Evolutionary conservation across 169 alveolate genomes (phyloP), one percentile per base, ranked within the genome.

Genomic region (Amoebophrya sp.): DNA sequence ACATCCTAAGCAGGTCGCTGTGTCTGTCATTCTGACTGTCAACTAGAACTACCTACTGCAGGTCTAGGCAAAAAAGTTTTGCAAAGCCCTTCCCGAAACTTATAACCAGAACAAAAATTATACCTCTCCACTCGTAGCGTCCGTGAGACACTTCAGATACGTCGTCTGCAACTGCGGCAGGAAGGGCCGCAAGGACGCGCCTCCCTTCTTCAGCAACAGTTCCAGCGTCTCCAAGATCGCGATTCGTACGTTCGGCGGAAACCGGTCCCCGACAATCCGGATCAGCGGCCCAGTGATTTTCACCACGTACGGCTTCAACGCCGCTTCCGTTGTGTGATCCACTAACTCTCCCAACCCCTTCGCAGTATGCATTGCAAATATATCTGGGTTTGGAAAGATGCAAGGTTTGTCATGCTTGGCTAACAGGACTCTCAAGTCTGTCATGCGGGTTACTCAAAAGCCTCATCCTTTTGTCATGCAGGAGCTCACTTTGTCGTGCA

Each of bases 101-200:
- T n/a, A n/a, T n/a, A n/a, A n/a, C n/a, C n/a, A n/a, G n/a, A n/a
- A n/a, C n/a, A n/a, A n/a, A n/a, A n/a, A n/a, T n/a, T n/a, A n/a
- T n/a, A n/a, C n/a, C n/a, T n/a, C n/a, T n/a, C n/a, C n/a, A n/a
- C n/a, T n/a, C n/a, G n/a, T n/a, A n/a, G n/a, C n/a, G n/a, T n/a
- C 96, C n/a, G 90, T 47, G 38, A 94, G 39, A 88, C 94, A 92
- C 95, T 94, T 95, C 93, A 94, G 91, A 91, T 94, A 91, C 77
- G 95, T 95, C 39, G 96, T 94, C 92, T 95, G 97, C 39, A 95
- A 94, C 94, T 95, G 97, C 39, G 97, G 97, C 93, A 94, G 89
- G 92, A 95, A 92, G 40, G 97, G 95, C 77, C 92, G 93, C 92
- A 94, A 89, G 35, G 91, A 92, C 47, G 77, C 77, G 29, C 96